Evolutionary conservation across 371 early-diverging fungal species (phyloP).

Genomic region (Umbelopsis sp.): DNA sequence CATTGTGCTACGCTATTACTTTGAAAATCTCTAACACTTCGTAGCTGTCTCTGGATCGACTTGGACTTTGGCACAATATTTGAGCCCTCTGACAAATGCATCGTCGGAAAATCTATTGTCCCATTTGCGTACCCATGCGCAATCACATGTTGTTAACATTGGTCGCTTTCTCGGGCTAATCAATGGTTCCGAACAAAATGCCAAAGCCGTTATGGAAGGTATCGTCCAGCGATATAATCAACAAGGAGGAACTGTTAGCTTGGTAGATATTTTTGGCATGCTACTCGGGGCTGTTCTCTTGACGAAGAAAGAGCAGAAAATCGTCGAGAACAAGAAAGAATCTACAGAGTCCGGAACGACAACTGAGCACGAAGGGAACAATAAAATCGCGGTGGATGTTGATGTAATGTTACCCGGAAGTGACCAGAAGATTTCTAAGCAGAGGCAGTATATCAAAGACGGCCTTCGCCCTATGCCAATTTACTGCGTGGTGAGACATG

Average conservation of each 20-base stretch:
- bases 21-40: background rate
- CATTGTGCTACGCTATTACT: background rate
- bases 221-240: constrained; percentile 56
- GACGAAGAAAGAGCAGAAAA: constrained; percentile 37
- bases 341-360: background rate
- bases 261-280: constrained; percentile 75
- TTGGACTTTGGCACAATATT: constrained; percentile 51
- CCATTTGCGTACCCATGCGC: constrained; percentile 38
- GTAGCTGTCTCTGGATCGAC: constrained; percentile 60
- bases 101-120: constrained; percentile 23
- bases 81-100: constrained; percentile 29
- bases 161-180: constrained; percentile 40
- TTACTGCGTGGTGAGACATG: constrained; percentile 74
- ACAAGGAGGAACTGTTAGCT: constrained; percentile 48
- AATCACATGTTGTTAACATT: constrained; percentile 39
- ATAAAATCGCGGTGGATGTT: background rate
- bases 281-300: constrained; percentile 62
- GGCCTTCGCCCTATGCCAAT: constrained; percentile 76
- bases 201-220: constrained; percentile 54
- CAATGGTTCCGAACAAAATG: constrained; percentile 39
- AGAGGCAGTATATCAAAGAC: constrained; percentile 56
- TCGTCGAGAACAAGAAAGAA: background rate
- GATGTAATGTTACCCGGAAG: constrained; percentile 16
- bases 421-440: constrained; percentile 32
- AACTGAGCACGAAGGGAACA: background rate